Conservation (phyloP, 139 green algal species). For the Chlamydomonas schloesseri region DNA sequence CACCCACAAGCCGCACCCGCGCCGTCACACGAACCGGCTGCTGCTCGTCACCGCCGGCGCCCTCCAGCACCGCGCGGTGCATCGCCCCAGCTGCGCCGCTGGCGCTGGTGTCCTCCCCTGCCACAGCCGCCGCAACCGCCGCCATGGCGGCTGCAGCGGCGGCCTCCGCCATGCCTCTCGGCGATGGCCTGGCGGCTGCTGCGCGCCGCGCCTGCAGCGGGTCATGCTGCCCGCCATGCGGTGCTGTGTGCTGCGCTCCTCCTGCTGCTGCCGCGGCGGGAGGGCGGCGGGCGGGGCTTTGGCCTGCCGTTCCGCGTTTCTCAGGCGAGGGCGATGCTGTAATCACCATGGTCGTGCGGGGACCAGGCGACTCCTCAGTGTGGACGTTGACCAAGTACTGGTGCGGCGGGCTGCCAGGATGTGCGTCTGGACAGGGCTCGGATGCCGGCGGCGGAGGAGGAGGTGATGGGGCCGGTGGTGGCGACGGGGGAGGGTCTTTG, state of each 20-base stretch:
- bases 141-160: background rate
- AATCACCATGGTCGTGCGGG: too few species aligned
- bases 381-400: conserved; percentile 1
- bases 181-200: too few species aligned
- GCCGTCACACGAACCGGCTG: background rate
- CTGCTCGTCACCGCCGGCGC: background rate
- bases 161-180: too few species aligned
- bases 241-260: too few species aligned
- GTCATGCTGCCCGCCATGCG: too few species aligned
- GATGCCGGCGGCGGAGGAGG: background rate
- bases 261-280: too few species aligned
- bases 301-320: too few species aligned
- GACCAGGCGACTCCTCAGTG: background rate
- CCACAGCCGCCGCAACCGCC: background rate
- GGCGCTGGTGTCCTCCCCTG: background rate
- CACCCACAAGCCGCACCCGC: background rate
- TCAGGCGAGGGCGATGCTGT: too few species aligned
- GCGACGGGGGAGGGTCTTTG: conserved; percentile 7
- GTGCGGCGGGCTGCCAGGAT: background rate
- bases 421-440: background rate
- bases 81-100: background rate
- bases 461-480: background rate
- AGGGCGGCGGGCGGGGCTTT: too few species aligned
- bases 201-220: too few species aligned
- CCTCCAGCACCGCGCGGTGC: background rate